phyloP scores from a whole-genome alignment of 306 rosid genomes.

The Carpinus viminea region DNA sequence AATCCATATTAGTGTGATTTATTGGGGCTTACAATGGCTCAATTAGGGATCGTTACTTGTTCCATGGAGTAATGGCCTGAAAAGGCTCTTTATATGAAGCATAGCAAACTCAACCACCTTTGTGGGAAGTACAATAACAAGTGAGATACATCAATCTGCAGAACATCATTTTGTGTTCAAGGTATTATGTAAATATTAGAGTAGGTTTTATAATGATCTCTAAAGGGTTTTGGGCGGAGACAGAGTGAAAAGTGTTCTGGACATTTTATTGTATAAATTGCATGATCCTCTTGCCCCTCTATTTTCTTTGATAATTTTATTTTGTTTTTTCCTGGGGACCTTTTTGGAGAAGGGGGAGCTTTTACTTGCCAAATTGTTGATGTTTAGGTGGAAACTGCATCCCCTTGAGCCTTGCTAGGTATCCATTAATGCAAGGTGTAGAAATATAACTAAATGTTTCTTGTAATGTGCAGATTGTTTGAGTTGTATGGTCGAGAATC shows the following conservation, averaged over 20 bases:
- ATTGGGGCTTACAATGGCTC: neutral
- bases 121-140: too few species aligned
- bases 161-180: too few species aligned
- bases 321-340: neutral
- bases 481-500: constrained; percentile 63
- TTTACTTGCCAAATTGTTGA: neutral
- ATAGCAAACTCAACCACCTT: too few species aligned
- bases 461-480: constrained; percentile 53
- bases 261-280: neutral
- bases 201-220: too few species aligned
- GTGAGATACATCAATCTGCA: too few species aligned
- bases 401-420: neutral
- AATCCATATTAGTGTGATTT: neutral
- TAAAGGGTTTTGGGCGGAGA: neutral
- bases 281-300: neutral
- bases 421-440: neutral
- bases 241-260: neutral
- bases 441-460: constrained; percentile 17
- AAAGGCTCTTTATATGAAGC: too few species aligned
- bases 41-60: neutral
- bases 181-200: too few species aligned
- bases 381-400: neutral
- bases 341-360: too few species aligned
- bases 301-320: neutral
- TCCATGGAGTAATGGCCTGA: too few species aligned